A percentile compares a stretch with the other conserved stretches of the same genome.
These are phyloP conservation scores for Candida endomychidarum DNA, from an alignment of 805 yeast species.

Conservation along the genomic window DNA sequence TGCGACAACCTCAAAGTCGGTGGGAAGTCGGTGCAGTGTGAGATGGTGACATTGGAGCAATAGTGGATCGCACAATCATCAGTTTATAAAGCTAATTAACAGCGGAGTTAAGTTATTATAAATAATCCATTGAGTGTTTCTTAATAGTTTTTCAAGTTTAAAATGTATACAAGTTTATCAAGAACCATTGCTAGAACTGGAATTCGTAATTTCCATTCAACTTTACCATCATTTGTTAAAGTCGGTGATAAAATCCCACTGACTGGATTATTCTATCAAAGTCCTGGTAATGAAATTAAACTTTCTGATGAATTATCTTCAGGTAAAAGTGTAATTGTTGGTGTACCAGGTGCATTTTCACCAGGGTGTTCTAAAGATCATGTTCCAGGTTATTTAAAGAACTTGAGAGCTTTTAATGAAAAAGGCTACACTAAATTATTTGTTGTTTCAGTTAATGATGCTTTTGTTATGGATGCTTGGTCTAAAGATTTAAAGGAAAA, in stretches of 20 bases:
- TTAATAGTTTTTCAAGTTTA: too few relatives aligned
- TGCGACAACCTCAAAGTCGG: too few relatives aligned
- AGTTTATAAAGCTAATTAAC: neutral
- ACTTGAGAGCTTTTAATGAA: constrained; percentile 50
- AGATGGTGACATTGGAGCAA: too few relatives aligned
- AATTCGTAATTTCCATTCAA: constrained; percentile 10
- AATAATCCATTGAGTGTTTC: neutral
- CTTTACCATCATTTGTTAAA: constrained; percentile 22
- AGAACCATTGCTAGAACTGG: neutral
- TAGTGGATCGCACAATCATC: constrained; percentile 1
- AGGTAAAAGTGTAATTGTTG: constrained; percentile 38
- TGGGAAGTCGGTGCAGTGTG: too few relatives aligned
- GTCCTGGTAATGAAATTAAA: constrained; percentile 64
- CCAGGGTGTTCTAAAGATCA: constrained; percentile 75
- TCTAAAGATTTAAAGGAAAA: constrained; percentile 38
- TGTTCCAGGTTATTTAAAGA: constrained; percentile 69
- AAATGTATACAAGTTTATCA: too few relatives aligned
- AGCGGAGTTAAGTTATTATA: neutral
- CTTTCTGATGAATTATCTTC: constrained; percentile 46
- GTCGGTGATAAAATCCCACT: constrained; percentile 67
- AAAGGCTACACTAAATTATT: constrained; percentile 67
- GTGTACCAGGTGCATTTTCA: constrained; percentile 67
- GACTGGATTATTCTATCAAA: constrained; percentile 52
- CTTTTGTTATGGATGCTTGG: constrained; percentile 86
- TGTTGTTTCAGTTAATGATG: constrained; percentile 80